Conservation (phyloP, 2,329 filamentous ascomycete genomes). For the Furcasterigmium furcatum region DNA sequence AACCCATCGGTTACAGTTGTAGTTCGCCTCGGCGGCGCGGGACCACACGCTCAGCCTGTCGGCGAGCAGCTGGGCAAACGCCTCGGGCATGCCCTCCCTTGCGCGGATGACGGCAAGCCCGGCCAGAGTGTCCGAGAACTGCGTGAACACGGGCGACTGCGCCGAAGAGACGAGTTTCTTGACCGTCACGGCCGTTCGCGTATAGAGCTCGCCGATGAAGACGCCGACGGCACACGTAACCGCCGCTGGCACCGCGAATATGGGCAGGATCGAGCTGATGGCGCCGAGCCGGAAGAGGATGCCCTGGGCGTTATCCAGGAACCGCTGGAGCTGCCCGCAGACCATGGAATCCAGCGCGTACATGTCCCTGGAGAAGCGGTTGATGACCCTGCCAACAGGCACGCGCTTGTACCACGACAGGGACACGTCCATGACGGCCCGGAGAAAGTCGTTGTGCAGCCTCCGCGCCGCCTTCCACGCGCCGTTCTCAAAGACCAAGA, state of each 20-base stretch:
- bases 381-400: constrained; percentile 49
- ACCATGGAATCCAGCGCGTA: constrained; percentile 49
- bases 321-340: constrained; percentile 38
- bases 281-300: constrained; percentile 43
- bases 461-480: constrained; percentile 52
- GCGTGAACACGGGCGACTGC: constrained; percentile 53
- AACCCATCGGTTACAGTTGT: constrained; percentile 57
- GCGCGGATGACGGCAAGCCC: constrained; percentile 48
- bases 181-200: constrained; percentile 42
- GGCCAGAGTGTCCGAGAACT: constrained; percentile 50
- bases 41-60: constrained; percentile 44
- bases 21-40: constrained; percentile 44
- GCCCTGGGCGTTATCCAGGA: constrained; percentile 36
- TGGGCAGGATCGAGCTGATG: constrained; percentile 48
- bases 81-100: constrained; percentile 34
- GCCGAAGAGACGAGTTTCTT: constrained; percentile 42
- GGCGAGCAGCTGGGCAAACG: constrained; percentile 46
- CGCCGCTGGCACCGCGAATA: constrained; percentile 44
- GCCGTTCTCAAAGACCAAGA: constrained; percentile 49
- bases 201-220: constrained; percentile 46
- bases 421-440: constrained; percentile 48
- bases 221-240: constrained; percentile 42
- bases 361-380: constrained; percentile 56
- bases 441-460: constrained; percentile 50
- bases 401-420: constrained; percentile 55